Evolutionary conservation across 2,329 filamentous ascomycete genomes (phyloP).

Genomic region (Plectosphaerella plurivora): DNA sequence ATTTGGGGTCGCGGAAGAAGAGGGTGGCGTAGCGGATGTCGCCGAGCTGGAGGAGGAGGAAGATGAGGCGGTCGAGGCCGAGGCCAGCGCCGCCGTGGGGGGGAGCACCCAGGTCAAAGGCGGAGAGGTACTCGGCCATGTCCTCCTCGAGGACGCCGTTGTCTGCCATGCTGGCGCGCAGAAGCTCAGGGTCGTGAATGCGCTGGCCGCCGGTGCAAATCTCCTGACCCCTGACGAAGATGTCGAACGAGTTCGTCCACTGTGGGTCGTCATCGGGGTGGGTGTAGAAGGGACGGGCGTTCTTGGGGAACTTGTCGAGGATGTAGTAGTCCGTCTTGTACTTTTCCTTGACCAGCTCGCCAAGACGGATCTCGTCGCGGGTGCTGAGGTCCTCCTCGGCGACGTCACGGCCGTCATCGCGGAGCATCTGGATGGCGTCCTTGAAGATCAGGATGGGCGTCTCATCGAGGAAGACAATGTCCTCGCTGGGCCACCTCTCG

Average conservation of each 20-base stretch:
- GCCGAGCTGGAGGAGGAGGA: slow-evolving; percentile 78
- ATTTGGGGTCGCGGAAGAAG: slow-evolving; percentile 86
- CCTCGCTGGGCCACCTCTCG: slow-evolving; percentile 78
- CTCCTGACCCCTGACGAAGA: slow-evolving; percentile 90
- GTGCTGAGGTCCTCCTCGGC: slow-evolving; percentile 79
- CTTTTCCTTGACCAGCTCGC: slow-evolving; percentile 79
- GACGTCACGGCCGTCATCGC: slow-evolving; percentile 74
- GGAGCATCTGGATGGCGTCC: slow-evolving; percentile 76
- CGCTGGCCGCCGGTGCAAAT: slow-evolving; percentile 90
- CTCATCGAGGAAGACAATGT: slow-evolving; percentile 81
- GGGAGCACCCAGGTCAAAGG: slow-evolving; percentile 82
- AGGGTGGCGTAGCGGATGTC: slow-evolving; percentile 86
- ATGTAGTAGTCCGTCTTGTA: slow-evolving; percentile 90
- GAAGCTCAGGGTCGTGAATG: slow-evolving; percentile 73
- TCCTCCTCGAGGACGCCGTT: slow-evolving; percentile 72
- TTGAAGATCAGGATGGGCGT: slow-evolving; percentile 78
- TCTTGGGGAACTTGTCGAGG: slow-evolving; percentile 85
- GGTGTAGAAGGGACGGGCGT: slow-evolving; percentile 85
- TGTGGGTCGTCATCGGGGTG: slow-evolving; percentile 72
- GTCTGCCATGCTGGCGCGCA: slow-evolving; percentile 73
- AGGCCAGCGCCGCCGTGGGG: slow-evolving; percentile 89
- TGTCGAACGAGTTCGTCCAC: slow-evolving; percentile 90
- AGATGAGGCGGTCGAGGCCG: slow-evolving; percentile 82
- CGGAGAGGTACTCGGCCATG: slow-evolving; percentile 87
- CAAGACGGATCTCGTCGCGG: slow-evolving; percentile 80